Evolutionary conservation across 2,329 filamentous ascomycete genomes (phyloP).

Genomic region (Fusarium annulatum): DNA sequence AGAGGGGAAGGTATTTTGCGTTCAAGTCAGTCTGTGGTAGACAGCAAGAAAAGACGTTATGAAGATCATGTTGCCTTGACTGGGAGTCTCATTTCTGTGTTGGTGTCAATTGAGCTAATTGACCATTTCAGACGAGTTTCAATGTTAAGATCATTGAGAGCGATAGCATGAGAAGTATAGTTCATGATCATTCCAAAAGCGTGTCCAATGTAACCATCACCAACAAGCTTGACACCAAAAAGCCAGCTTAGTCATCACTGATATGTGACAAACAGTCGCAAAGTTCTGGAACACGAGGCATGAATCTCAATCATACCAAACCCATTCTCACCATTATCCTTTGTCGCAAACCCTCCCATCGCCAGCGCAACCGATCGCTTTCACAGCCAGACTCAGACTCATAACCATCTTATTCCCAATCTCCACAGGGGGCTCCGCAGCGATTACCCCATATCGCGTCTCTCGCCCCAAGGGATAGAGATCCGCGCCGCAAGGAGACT

Average conservation of each 20-base stretch:
- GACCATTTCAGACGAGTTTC: not conserved
- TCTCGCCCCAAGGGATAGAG: slow-evolving; percentile 5
- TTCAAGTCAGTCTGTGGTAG: slow-evolving; percentile 36
- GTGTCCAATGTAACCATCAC: slow-evolving; percentile 13
- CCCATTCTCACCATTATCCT: not conserved
- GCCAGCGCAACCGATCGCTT: not conserved
- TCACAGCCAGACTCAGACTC: slow-evolving; percentile 3
- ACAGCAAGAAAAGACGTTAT: slow-evolving; percentile 42
- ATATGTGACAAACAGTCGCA: slow-evolving; percentile 15
- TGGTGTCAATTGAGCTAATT: not conserved
- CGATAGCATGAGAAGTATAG: not conserved
- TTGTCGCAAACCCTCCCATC: not conserved
- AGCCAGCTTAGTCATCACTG: slow-evolving; percentile 34
- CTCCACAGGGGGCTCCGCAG: slow-evolving; percentile 36
- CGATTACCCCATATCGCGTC: slow-evolving; percentile 30
- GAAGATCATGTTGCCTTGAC: not conserved
- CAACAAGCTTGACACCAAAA: not conserved
- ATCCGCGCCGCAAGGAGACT: slow-evolving; percentile 22
- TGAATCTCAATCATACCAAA: slow-evolving; percentile 16
- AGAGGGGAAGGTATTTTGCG: slow-evolving; percentile 33
- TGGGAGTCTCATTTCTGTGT: not conserved
- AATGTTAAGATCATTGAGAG: not conserved
- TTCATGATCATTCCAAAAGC: not conserved
- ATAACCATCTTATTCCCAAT: slow-evolving; percentile 16
- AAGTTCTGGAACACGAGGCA: slow-evolving; percentile 21